Evolutionary conservation across 192 early-diverging fungal genomes (phyloP), one percentile per base, ranked within the genome.

Genomic region (Backusella sp.): DNA sequence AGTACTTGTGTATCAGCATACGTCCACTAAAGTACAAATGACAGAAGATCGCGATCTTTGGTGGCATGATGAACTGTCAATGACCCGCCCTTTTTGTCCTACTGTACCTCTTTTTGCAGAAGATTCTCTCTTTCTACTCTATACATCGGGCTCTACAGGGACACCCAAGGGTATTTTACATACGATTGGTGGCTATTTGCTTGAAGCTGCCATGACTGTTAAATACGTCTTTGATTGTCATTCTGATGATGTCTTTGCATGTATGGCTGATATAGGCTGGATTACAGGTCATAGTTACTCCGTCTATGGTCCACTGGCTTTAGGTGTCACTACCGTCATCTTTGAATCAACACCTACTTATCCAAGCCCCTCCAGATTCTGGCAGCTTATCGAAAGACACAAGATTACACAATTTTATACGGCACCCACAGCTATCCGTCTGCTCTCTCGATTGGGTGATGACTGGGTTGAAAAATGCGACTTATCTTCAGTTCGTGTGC

Each of bases 371-470:
- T 86, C 88, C 66, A 88, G 93, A 34, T 94, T 90, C 86, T 94
- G 94, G 94, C 86, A 92, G 78, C 83, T 93, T 26, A 89, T 97
- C 26, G 92, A 93, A 77, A 91, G 94, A 66, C 94, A 96, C 89
- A 93, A 93, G 84, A 85, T 99, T 82, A 97, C 96, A 30, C 95
- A 97, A 81, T 96, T 99, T 79, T 99, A 99, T 89, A 99, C 96
- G 30, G 96, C 97, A 1, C 97, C 97, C 42, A 99, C 97, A 26
- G 96, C 96, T 70, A 97, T 99, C 79, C 93, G 96, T 72, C 93
- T 96, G 8, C 86, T 99, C 70, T 91, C 94, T 56, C 91, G 96
- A 49, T 80, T 94, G 30, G 95, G 96, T 79, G 91, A 96, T 71
- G 79, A 91, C 11, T 88, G 86, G 84, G 90, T 98, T 44, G 88